Evolutionary conservation across 1,284 basidiomycete species (phyloP).

Genomic region (Xanthoconium separans): DNA sequence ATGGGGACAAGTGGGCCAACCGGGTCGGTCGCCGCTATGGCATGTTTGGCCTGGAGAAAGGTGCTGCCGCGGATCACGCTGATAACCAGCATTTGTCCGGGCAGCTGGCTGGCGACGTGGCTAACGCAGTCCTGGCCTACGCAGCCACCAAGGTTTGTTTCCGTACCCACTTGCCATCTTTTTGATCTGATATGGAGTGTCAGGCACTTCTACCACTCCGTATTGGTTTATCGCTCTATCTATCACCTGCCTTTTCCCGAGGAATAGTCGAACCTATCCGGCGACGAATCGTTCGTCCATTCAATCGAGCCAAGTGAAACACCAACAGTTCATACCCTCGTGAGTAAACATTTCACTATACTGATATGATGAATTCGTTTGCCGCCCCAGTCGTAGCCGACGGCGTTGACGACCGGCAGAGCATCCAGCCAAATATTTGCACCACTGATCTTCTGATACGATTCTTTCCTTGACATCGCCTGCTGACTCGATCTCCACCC

Average conservation of each 20-base stretch:
- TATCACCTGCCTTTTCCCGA: constrained; percentile 76
- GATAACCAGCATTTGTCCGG: constrained; percentile 34
- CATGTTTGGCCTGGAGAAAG: constrained; percentile 75
- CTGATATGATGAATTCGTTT: constrained; percentile 35
- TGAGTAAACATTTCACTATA: constrained; percentile 8
- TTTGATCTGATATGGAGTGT: constrained; percentile 7
- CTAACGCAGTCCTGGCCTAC: constrained; percentile 83
- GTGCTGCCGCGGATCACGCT: constrained; percentile 17
- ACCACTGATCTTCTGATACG: constrained; percentile 25
- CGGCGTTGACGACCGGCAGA: constrained; percentile 34
- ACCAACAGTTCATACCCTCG: constrained; percentile 1
- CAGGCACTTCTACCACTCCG: constrained; percentile 72
- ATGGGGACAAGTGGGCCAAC: constrained; percentile 72
- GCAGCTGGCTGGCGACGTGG: constrained; percentile 66
- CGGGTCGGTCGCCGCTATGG: constrained; percentile 79
- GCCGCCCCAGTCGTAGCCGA: constrained; percentile 37
- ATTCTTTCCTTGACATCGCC: neutral
- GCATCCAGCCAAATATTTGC: constrained; percentile 36
- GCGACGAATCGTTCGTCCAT: constrained; percentile 21
- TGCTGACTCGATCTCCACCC: constrained; percentile 11
- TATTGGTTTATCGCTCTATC: constrained; percentile 71
- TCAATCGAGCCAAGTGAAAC: constrained; percentile 9
- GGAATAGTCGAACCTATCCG: constrained; percentile 58
- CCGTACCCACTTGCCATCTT: neutral
- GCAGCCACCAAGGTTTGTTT: constrained; percentile 72